Percentiles rank a stretch among this genome's conserved stretches.
Evolutionary conservation across 2,329 filamentous ascomycete species (phyloP).

Genomic region (Scytalidium sp.): DNA sequence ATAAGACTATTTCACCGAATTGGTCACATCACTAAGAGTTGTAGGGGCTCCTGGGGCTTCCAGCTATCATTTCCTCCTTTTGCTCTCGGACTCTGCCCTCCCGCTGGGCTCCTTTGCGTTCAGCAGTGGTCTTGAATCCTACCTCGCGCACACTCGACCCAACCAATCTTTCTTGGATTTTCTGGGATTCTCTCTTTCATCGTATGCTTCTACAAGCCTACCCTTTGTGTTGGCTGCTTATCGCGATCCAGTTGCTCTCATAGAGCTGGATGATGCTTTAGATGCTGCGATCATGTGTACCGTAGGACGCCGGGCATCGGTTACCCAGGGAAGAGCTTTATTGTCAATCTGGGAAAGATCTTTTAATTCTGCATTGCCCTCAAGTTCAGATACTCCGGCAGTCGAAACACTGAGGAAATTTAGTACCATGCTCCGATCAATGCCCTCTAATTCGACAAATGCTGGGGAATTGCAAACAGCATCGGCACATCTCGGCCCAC

Average conservation of each 20-base stretch:
- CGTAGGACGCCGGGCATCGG: slow-evolving; percentile 72
- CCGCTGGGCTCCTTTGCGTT: slow-evolving; percentile 87
- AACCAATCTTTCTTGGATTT: slow-evolving; percentile 58
- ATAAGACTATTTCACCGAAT: neutral
- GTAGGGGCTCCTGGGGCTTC: slow-evolving; percentile 17
- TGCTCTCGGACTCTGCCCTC: slow-evolving; percentile 78
- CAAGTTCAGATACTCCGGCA: slow-evolving; percentile 18
- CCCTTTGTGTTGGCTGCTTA: slow-evolving; percentile 73
- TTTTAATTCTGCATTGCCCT: slow-evolving; percentile 42
- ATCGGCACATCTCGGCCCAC: slow-evolving; percentile 66
- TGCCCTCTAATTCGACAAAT: slow-evolving; percentile 12
- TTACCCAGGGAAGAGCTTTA: slow-evolving; percentile 73
- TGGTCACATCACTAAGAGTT: slow-evolving; percentile 4
- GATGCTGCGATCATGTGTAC: slow-evolving; percentile 76
- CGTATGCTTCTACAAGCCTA: slow-evolving; percentile 68
- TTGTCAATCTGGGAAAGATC: slow-evolving; percentile 75
- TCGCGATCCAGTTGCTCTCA: slow-evolving; percentile 47
- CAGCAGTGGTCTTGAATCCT: slow-evolving; percentile 79
- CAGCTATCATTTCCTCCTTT: slow-evolving; percentile 62
- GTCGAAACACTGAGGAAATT: slow-evolving; percentile 22
- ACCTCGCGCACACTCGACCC: slow-evolving; percentile 63
- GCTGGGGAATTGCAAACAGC: slow-evolving; percentile 35
- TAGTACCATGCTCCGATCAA: slow-evolving; percentile 17
- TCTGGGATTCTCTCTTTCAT: slow-evolving; percentile 66
- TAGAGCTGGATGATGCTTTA: slow-evolving; percentile 67